Evolutionary conservation across 2,329 filamentous ascomycete genomes (phyloP).

Genomic region (Diplodia seriata): DNA sequence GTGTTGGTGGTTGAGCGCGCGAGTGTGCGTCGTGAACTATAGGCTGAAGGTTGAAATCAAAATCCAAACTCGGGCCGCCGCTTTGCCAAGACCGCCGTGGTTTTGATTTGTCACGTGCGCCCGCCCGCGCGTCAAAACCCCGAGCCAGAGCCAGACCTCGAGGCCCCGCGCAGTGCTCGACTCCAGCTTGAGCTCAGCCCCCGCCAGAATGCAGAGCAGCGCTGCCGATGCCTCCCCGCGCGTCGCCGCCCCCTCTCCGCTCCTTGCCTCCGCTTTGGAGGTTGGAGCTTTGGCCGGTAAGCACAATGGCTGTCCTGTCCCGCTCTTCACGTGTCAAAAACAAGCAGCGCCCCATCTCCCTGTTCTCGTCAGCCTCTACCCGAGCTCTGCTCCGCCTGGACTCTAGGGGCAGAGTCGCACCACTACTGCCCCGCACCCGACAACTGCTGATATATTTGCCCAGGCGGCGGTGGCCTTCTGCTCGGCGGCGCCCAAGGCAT

Average conservation of each 20-base stretch:
- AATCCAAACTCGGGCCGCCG: conserved; percentile 29
- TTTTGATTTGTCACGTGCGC: conserved; percentile 21
- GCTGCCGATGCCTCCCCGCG: not conserved
- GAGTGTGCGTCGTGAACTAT: conserved; percentile 31
- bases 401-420: not conserved
- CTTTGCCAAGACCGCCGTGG: conserved; percentile 13
- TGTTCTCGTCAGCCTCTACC: not conserved
- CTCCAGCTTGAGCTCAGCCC: conserved; percentile 6
- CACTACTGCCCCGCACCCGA: not conserved
- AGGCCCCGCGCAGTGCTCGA: not conserved
- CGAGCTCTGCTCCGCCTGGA: not conserved
- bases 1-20: conserved; percentile 26
- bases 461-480: conserved; percentile 62
- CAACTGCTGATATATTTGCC: not conserved
- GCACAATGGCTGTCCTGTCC: conserved; percentile 24
- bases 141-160: conserved; percentile 2
- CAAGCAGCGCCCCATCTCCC: conserved; percentile 7
- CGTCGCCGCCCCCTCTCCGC: conserved; percentile 1
- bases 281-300: conserved; percentile 32
- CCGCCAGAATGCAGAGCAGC: conserved; percentile 17
- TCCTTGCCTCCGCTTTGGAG: conserved; percentile 31
- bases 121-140: not conserved
- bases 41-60: conserved; percentile 33
- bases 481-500: conserved; percentile 55
- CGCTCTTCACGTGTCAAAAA: conserved; percentile 25